Conservation (phyloP, 2,329 filamentous ascomycete genomes). For the Ambrosiella cleistominuta region DNA sequence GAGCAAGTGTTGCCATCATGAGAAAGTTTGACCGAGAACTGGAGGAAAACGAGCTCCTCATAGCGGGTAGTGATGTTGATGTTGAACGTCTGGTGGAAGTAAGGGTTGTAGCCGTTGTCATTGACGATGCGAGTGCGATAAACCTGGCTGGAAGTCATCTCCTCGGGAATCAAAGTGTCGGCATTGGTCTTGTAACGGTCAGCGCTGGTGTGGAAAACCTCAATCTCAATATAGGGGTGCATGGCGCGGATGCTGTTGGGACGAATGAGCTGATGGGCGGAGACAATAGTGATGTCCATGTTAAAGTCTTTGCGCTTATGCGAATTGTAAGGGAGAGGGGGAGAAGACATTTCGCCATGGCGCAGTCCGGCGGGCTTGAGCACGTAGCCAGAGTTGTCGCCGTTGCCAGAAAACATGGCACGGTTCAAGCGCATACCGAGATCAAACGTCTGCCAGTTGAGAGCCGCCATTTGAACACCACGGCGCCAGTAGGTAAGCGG, state of each 20-base stretch:
- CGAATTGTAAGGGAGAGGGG: conserved; percentile 38
- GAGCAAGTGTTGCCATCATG: conserved; percentile 49
- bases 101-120: conserved; percentile 86
- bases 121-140: conserved; percentile 64
- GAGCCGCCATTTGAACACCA: conserved; percentile 90
- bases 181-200: conserved; percentile 74
- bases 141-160: conserved; percentile 46
- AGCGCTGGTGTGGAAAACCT: conserved; percentile 87
- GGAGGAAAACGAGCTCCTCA: conserved; percentile 81
- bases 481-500: conserved; percentile 85
- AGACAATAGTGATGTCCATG: conserved; percentile 78
- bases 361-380: conserved; percentile 80
- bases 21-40: conserved; percentile 81
- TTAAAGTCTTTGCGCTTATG: conserved; percentile 65
- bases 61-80: conserved; percentile 85
- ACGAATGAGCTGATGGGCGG: conserved; percentile 84
- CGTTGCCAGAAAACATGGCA: conserved; percentile 88
- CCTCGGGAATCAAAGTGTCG: conserved; percentile 33
- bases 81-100: conserved; percentile 63
- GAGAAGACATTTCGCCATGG: conserved; percentile 43
- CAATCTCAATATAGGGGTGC: conserved; percentile 87
- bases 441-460: conserved; percentile 98
- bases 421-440: conserved; percentile 90
- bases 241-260: conserved; percentile 56
- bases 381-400: conserved; percentile 78